Evolutionary conservation across 83 land plant species (phyloP).

Genomic region (Larix sibirica): DNA sequence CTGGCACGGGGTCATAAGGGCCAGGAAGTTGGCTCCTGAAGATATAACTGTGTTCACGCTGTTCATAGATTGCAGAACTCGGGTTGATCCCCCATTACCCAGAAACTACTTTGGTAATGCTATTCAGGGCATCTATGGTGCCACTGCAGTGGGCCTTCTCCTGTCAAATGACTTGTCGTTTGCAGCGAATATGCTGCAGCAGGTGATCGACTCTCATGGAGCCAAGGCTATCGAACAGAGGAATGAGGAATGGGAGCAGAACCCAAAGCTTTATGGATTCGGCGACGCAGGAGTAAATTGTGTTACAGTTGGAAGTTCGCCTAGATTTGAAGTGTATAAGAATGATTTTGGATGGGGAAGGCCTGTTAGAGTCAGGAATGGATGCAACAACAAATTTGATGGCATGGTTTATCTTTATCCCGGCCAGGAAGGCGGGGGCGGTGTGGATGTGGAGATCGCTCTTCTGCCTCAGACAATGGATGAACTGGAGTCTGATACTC

Average conservation of each 20-base stretch:
- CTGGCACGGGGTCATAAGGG: constrained; percentile 57
- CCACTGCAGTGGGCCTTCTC: constrained; percentile 46
- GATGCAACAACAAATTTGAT: constrained; percentile 57
- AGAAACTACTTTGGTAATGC: constrained; percentile 66
- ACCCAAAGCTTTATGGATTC: constrained; percentile 50
- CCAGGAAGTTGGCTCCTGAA: constrained; percentile 45
- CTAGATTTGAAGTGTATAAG: constrained; percentile 69
- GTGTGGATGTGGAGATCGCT: constrained; percentile 64
- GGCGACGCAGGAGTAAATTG: constrained; percentile 63
- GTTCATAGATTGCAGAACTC: constrained; percentile 57
- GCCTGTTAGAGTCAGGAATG: constrained; percentile 61
- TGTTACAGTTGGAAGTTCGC: constrained; percentile 72
- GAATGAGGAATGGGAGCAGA: constrained; percentile 50
- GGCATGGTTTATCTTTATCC: constrained; percentile 70
- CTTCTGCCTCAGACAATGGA: constrained; percentile 45
- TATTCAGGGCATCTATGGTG: constrained; percentile 61
- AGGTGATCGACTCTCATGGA: constrained; percentile 41
- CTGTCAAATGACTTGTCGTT: constrained; percentile 27
- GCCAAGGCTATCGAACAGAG: constrained; percentile 36
- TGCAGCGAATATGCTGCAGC: constrained; percentile 35
- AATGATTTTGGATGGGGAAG: constrained; percentile 68
- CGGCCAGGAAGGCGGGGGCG: constrained; percentile 38
- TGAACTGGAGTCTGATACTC: constrained; percentile 46
- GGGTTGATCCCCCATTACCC: constrained; percentile 59
- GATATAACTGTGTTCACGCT: constrained; percentile 57